A percentile compares a stretch with the other conserved stretches of the same genome.
Conservation (phyloP, 345 rosid species). For the Abelmoschus esculentus region DNA sequence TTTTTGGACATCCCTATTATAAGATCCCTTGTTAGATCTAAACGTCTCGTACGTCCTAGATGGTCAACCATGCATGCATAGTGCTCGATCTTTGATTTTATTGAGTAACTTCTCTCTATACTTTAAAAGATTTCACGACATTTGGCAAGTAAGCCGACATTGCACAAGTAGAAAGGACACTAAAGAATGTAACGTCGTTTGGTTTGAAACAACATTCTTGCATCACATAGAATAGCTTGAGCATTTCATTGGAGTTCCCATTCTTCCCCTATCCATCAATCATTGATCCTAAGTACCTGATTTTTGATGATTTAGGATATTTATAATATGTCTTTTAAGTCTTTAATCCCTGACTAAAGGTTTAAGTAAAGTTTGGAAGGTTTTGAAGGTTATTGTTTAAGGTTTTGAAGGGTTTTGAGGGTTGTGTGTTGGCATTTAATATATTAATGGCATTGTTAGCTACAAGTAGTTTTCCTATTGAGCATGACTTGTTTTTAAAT, state of each 20-base stretch:
- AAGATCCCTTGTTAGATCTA: conserved; percentile 52
- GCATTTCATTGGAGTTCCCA: conserved; percentile 69
- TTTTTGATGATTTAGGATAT: too few species aligned
- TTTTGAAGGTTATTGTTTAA: too few species aligned
- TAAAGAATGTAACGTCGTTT: conserved; percentile 68
- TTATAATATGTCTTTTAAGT: too few species aligned
- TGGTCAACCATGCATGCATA: conserved; percentile 91
- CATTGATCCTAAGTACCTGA: too few species aligned
- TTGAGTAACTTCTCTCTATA: conserved; percentile 58
- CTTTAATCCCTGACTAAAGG: too few species aligned
- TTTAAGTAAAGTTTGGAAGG: conserved; percentile 87
- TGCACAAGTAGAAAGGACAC: conserved; percentile 76
- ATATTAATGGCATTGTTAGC: too few species aligned
- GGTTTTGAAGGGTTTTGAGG: too few species aligned
- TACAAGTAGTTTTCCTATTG: too few species aligned
- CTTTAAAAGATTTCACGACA: conserved; percentile 66
- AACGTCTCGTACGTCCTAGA: conserved; percentile 70
- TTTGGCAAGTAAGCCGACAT: conserved; percentile 61
- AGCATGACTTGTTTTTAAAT: too few species aligned
- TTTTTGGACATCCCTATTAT: conserved; percentile 55
- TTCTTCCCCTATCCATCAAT: conserved; percentile 95
- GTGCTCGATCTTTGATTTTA: conserved; percentile 83
- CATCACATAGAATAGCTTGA: conserved; percentile 56
- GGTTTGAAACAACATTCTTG: conserved; percentile 39
- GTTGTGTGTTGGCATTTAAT: too few species aligned